Evolutionary conservation across 2,329 filamentous ascomycete genomes (phyloP).

Genomic region (Aureobasidium sp.): DNA sequence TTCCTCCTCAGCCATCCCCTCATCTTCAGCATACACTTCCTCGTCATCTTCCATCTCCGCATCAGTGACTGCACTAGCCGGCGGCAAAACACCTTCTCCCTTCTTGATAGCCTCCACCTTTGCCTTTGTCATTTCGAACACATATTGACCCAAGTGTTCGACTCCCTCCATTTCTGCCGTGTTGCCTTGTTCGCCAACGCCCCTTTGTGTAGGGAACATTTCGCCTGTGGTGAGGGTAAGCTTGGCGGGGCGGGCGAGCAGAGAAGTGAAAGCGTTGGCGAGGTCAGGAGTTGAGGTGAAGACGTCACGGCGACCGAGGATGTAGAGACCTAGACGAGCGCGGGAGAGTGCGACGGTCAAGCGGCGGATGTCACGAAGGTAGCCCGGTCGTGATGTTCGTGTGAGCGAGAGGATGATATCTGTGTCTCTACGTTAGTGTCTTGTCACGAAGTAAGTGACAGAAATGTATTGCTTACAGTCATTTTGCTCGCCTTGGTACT

Average conservation of each 20-base stretch:
- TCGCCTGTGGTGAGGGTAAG: conserved; percentile 76
- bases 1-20: conserved; percentile 27
- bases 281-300: conserved; percentile 88
- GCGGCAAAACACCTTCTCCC: conserved; percentile 25
- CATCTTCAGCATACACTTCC: conserved; percentile 27
- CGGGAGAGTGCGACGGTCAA: conserved; percentile 92
- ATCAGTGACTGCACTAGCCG: conserved; percentile 20
- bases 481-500: conserved; percentile 98
- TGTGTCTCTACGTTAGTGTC: conserved; percentile 34
- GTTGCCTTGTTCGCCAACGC: conserved; percentile 42
- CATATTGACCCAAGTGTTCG: conserved; percentile 92
- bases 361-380: conserved; percentile 85
- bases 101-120: conserved; percentile 52
- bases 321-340: conserved; percentile 82
- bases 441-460: background rate
- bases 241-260: conserved; percentile 61
- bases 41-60: conserved; percentile 23
- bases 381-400: conserved; percentile 79
- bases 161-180: conserved; percentile 76
- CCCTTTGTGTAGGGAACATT: conserved; percentile 60
- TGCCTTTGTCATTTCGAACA: conserved; percentile 86
- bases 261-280: conserved; percentile 70
- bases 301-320: conserved; percentile 77
- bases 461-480: conserved; percentile 54
- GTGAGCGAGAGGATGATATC: conserved; percentile 88